phyloP scores from a whole-genome alignment of 1,284 basidiomycete genomes.

The Butyriboletus regius region DNA sequence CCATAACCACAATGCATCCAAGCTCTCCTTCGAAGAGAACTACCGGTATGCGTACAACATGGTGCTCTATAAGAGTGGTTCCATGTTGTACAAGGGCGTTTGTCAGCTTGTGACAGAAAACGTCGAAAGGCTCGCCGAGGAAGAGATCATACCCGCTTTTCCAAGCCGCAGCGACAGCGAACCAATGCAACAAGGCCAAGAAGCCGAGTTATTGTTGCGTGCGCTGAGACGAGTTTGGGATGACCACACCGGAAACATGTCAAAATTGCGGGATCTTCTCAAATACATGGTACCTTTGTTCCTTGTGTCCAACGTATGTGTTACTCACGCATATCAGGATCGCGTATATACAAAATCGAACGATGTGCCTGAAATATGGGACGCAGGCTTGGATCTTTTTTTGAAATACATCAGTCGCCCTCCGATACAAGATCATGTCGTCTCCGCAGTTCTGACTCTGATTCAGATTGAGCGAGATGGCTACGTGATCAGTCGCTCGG shows the following conservation, averaged over 20 bases:
- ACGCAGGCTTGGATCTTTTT: constrained; percentile 81
- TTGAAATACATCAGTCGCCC: constrained; percentile 75
- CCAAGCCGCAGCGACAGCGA: constrained; percentile 51
- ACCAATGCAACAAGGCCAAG: constrained; percentile 58
- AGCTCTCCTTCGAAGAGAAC: constrained; percentile 94
- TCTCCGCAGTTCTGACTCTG: constrained; percentile 76
- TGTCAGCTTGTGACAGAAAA: constrained; percentile 75
- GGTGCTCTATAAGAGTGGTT: constrained; percentile 81
- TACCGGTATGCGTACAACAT: constrained; percentile 92
- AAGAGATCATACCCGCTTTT: constrained; percentile 78
- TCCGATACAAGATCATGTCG: constrained; percentile 78
- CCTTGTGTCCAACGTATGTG: constrained; percentile 1
- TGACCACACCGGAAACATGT: constrained; percentile 86
- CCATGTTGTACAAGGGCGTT: constrained; percentile 83
- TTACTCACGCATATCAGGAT: constrained; percentile 54
- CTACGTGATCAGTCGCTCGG: constrained; percentile 83
- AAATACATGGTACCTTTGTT: constrained; percentile 81
- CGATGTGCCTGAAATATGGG: constrained; percentile 71
- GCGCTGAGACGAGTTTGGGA: constrained; percentile 86
- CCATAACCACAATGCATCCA: constrained; percentile 87
- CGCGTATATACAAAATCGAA: constrained; percentile 72
- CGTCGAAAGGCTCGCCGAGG: constrained; percentile 70
- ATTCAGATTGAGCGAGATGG: constrained; percentile 90
- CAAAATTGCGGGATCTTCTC: constrained; percentile 81
- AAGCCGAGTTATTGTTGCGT: constrained; percentile 80